Evolutionary conservation across 495 filamentous ascomycete genomes (phyloP), one percentile per base, ranked within the genome.

Genomic region (Pseudevernia furfuracea): DNA sequence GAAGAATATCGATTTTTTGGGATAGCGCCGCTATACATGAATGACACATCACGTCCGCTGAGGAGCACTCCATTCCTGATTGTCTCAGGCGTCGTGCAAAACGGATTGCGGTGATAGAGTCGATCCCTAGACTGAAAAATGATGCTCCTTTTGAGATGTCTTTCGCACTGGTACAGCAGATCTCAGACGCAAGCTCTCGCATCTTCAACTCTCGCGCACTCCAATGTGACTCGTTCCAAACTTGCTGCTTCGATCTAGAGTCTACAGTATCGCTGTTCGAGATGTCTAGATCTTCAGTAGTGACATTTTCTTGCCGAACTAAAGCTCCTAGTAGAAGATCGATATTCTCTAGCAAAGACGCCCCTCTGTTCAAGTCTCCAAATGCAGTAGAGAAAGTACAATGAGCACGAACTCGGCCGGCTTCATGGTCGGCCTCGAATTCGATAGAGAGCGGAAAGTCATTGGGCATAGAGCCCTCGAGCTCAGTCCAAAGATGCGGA

Each of bases 371-470:
- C 19, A 43, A 21, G 5, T 62, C 58, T 5, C 67, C 72, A 32
- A 74, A 74, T 6, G 68, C 55, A 34, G 63, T 36, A 4, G 72
- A 70, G 32, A 71, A 72, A 15, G 53, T 39, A 52, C 72, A 73
- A 48, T 71, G 69, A 23, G 71, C 58, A 1, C 64, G 56, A 30
- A 77, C 37, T 8, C 56, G 64, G 36, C 72, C 63, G 8, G 53
- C 58, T 19, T 58, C 43, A 30, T 59, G 61, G 55, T 74, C 70
- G 5, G 74, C 74, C 36, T 70, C 68, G 30, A 74, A 67, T 58
- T 77, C 75, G 6, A 77, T 65, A 11, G 74, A 73, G 12, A 75
- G 61, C 9, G 73, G 74, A 57, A 75, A 77, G 17, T 74, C 72
- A 23, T 68, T 72, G 4, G 73, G 67, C 71, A 77, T 74, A 7